Base-by-base conservation (phyloP, 2,329 filamentous ascomycete species). In the Ustilaginoidea virens region DNA sequence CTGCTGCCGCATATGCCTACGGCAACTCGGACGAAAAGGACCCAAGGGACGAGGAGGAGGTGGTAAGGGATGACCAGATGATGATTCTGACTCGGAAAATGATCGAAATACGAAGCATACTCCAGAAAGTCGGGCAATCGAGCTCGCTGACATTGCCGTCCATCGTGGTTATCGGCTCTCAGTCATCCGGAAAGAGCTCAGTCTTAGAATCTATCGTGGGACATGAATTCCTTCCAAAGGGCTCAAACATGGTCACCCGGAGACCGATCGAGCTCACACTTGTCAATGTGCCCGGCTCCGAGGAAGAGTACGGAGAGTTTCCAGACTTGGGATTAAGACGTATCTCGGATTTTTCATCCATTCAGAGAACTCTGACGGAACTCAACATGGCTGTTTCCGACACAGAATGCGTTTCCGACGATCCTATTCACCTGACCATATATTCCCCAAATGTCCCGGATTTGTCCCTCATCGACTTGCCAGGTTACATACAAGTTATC, bases 71-170 rank as follows among this genome's bases (percentile, higher is more conserved):
- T 45, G 90, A 98, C 49, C 90, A 98, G 54, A 98, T 98, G 87
- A 98, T 98, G 90, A 66, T 94, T 41, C 62, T 98, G 46, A 98
- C 92, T 2, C 87, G 90, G 60, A 96, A 96, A 59, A 98, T 98
- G 90, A 98, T 98, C 46, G 90, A 98, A 60, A 96, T 98, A 33
- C 69, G 92, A 40, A 86, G 77, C 40, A 82, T 98, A 32, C 64
- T 98, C 15, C 80, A 92, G 46, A 82, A 77, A 16, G 80, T 98
- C 26, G 92, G 86, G 19, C 87, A 98, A 58, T 92, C 86, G 1
- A 83, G 79, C 39, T 74, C 81, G 3, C 61, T 98, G 37, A 87
- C 80, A 1, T 60, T 98, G 14, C 90, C 90, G 0, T 96, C 92
- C 0, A 98, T 98, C 33, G 90, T 98, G n/a, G 90, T 98, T 21